Evolutionary conservation across 768 basidiomycete species (phyloP).

Genomic region (Leucogyrophana mollusca): DNA sequence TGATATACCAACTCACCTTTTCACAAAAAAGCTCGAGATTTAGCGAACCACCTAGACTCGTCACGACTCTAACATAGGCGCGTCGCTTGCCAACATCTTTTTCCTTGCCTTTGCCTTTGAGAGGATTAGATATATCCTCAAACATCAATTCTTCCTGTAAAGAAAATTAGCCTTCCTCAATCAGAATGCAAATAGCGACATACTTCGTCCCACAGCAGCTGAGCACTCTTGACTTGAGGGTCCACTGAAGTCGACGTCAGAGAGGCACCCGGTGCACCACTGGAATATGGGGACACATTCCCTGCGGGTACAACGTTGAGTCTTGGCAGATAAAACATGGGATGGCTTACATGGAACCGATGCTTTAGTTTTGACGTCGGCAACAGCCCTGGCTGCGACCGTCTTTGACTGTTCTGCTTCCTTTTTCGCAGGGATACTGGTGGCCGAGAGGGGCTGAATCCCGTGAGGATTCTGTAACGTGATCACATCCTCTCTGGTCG

Average conservation of each 20-base stretch:
- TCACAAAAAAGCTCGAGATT: conserved; percentile 88
- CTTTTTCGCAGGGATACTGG: conserved; percentile 32
- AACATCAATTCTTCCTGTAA: conserved; percentile 94
- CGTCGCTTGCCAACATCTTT: conserved; percentile 89
- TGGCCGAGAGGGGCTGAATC: conserved; percentile 55
- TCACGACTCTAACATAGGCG: conserved; percentile 94
- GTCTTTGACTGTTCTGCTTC: conserved; percentile 27
- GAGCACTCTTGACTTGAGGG: conserved; percentile 62
- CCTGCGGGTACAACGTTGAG: conserved; percentile 40
- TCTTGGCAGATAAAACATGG: not conserved
- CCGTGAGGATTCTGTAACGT: conserved; percentile 93
- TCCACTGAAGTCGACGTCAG: conserved; percentile 91
- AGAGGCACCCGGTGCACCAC: conserved; percentile 86
- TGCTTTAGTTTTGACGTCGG: conserved; percentile 49
- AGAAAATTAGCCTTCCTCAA: too few species aligned
- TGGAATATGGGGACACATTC: conserved; percentile 91
- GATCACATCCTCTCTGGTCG: conserved; percentile 76
- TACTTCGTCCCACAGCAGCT: conserved; percentile 94
- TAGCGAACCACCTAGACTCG: conserved; percentile 84
- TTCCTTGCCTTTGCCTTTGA: conserved; percentile 87
- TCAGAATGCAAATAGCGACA: conserved; percentile 8
- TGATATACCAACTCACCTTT: conserved; percentile 51
- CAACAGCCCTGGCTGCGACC: conserved; percentile 29
- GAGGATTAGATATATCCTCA: conserved; percentile 80
- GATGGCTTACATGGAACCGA: conserved; percentile 61